Base-by-base conservation (phyloP, 352 stramenopile species). In the Pythium phragmitis region DNA sequence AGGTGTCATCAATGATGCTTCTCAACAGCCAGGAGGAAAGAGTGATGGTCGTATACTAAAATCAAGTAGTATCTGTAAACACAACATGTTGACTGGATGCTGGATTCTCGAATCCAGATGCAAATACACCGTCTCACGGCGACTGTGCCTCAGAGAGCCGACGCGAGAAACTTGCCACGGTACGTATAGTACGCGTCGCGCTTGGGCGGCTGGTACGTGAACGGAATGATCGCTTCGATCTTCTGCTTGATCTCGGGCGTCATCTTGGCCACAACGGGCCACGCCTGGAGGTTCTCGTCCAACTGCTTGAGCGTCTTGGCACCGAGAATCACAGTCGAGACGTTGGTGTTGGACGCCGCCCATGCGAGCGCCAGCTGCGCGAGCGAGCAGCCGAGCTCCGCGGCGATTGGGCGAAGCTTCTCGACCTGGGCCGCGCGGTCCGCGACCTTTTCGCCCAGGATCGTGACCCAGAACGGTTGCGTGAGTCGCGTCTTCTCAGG, bases 241-340 rank as follows among this genome's bases (percentile, higher is more conserved):
- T 59, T 43, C 7, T 13, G 41, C 69, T 84, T 82, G 65, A 78
- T 59, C 62, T 84, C 67, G 41, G 72, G 67, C 21, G 74, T 84
- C 36, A 85, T 30, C 69, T 80, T 80, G 8, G 63, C 41, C 12
- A 80, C 55, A 5, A 85, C 26, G 41, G 62, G 33, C 28, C 87
- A 58, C 23, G 74, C 74, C 33, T 79, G 56, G 41, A 91, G 53
- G 69, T 91, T 92, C 43, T 84, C 72, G 26, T 69, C 33, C 4
- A 89, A 63, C 48, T 85, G 76, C 36, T 70, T 28, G 21, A 75
- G 36, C 19, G 64, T 82, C 46, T 67, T 78, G 34, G 76, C 74
- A 11, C 76, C 76, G 21, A 78, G 65, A 12, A 85, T 57, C 9
- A 85, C 75, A 11, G 69, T 78, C 26, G 63, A 75, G 14, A 84